These are phyloP conservation scores for Arthrobotrys sinensis DNA, from an alignment of 2,329 filamentous ascomycete species.

Conservation along the genomic window DNA sequence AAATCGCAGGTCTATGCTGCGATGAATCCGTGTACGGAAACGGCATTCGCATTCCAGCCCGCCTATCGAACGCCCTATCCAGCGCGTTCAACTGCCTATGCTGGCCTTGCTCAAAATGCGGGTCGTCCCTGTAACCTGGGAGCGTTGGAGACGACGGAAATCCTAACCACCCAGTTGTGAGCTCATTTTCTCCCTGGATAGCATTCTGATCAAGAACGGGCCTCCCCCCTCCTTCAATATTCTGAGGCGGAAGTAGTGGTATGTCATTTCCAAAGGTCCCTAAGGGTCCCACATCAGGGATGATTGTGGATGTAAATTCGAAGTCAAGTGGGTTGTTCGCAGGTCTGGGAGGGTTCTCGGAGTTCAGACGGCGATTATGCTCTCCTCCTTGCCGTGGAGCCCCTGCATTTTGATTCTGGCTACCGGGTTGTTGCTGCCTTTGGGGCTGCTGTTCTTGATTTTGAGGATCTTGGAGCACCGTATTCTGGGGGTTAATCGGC, in stretches of 20 bases:
- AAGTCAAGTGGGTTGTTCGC: background rate
- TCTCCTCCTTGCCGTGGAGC: background rate
- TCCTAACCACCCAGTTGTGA: too few species aligned
- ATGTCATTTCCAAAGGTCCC: background rate
- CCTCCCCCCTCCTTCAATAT: background rate
- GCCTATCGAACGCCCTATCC: background rate
- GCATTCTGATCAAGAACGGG: too few species aligned
- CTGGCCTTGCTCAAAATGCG: background rate
- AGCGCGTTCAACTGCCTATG: background rate
- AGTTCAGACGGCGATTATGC: background rate
- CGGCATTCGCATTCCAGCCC: background rate
- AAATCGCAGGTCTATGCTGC: too few species aligned
- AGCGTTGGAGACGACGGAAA: slow-evolving; percentile 23
- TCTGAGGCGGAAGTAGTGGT: background rate
- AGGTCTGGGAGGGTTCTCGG: background rate
- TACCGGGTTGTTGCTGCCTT: background rate
- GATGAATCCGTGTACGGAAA: background rate
- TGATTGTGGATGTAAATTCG: background rate
- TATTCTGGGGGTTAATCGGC: background rate
- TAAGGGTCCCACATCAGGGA: background rate
- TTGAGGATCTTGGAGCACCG: background rate
- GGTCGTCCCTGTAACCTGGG: background rate
- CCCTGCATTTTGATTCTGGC: background rate
- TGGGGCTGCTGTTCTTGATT: background rate
- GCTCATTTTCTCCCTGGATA: too few species aligned